Percentiles rank a stretch among this genome's conserved stretches.
Conservation (phyloP, 2,329 filamentous ascomycete genomes). For the Botrytis porri region DNA sequence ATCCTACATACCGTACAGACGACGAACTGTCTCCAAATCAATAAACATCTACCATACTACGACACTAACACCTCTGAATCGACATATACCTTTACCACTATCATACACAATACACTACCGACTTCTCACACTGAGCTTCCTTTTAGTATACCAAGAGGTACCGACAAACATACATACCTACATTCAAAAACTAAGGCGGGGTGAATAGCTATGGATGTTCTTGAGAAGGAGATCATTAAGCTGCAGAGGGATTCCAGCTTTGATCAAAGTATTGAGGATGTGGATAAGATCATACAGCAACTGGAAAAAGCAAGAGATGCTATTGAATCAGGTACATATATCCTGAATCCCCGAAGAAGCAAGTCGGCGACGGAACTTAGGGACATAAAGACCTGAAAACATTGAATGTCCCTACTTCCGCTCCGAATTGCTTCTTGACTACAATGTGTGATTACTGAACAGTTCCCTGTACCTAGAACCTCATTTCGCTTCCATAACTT, state of each 20-base stretch:
- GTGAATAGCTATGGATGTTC: conserved; percentile 36
- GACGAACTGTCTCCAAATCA: background rate
- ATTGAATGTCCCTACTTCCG: conserved; percentile 17
- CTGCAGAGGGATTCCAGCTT: conserved; percentile 37
- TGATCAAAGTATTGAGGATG: conserved; percentile 57
- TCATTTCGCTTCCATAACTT: conserved; percentile 65
- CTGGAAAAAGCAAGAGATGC: conserved; percentile 70
- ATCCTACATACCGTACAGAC: background rate
- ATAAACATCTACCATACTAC: background rate
- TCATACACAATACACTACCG: background rate
- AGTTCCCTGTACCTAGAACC: conserved; percentile 51
- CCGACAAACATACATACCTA: background rate
- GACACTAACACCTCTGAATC: background rate
- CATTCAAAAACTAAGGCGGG: conserved; percentile 23
- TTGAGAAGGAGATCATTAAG: conserved; percentile 36
- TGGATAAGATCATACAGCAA: conserved; percentile 78
- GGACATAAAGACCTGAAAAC: background rate
- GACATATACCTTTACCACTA: background rate
- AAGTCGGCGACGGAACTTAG: background rate
- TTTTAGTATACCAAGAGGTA: background rate
- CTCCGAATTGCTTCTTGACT: background rate
- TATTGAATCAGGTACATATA: conserved; percentile 63
- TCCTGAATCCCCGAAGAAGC: background rate
- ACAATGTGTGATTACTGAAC: background rate
- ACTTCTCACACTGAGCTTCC: too few relatives aligned